Percentiles rank a stretch among this genome's conserved stretches.
phyloP scores from a whole-genome alignment of 345 rosid genomes.

The Sonneratia alba region DNA sequence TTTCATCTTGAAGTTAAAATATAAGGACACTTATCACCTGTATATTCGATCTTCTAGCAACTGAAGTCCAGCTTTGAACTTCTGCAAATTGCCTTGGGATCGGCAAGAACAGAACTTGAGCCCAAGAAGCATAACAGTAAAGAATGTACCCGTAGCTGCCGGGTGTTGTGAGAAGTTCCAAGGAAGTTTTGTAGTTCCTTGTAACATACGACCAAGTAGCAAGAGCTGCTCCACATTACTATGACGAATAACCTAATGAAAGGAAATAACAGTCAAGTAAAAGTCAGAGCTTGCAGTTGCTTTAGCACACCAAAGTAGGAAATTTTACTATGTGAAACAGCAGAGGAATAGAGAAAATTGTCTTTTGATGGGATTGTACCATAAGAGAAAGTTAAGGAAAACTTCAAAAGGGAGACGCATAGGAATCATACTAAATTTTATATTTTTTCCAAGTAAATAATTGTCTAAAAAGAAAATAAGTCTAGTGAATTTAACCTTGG shows the following conservation, averaged over 20 bases:
- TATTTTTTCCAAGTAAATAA: neutral
- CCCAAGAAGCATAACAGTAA: slow-evolving; percentile 95
- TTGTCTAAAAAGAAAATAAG: neutral
- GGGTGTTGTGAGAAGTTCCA: slow-evolving; percentile 98
- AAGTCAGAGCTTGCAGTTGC: neutral
- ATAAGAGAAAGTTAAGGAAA: no score
- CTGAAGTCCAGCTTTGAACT: slow-evolving; percentile 81
- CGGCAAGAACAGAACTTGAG: slow-evolving; percentile 88
- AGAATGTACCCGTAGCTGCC: slow-evolving; percentile 92
- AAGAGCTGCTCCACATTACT: slow-evolving; percentile 89
- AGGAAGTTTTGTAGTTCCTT: slow-evolving; percentile 70
- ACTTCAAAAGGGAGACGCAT: neutral
- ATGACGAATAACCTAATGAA: slow-evolving; percentile 73
- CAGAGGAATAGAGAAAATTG: no score
- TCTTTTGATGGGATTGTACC: no score
- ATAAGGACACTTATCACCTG: slow-evolving; percentile 36
- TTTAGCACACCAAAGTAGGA: neutral
- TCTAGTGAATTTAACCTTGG: neutral
- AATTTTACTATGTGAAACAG: neutral
- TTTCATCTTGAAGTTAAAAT: neutral
- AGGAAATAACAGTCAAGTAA: slow-evolving; percentile 10
- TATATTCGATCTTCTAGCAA: slow-evolving; percentile 87
- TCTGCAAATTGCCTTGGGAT: slow-evolving; percentile 76
- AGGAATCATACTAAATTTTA: neutral
- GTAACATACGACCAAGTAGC: slow-evolving; percentile 86